Conservation (phyloP, 2,329 filamentous ascomycete genomes). For the Paraphaeosphaeria sporulosa region DNA sequence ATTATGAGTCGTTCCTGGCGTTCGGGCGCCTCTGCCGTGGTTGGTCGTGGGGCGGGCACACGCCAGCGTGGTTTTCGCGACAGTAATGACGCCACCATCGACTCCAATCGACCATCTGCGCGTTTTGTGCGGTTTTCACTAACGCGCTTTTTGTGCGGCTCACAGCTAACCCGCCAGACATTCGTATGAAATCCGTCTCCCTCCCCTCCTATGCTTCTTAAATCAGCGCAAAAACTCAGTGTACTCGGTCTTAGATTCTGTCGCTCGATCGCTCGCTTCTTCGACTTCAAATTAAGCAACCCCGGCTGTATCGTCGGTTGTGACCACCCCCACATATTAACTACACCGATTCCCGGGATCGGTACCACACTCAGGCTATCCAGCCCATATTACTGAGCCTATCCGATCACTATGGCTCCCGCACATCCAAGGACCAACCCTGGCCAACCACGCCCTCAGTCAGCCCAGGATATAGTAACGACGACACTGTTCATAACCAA, state of each 20-base stretch:
- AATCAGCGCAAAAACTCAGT: not conserved
- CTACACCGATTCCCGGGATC: constrained; percentile 18
- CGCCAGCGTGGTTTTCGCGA: constrained; percentile 28
- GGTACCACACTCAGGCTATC: constrained; percentile 14
- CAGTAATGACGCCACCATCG: constrained; percentile 11
- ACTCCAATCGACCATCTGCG: constrained; percentile 17
- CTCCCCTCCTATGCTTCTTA: not conserved
- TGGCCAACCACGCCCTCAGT: constrained; percentile 22
- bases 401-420: constrained; percentile 24
- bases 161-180: constrained; percentile 15
- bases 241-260: constrained; percentile 2
- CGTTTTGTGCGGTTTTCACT: constrained; percentile 31
- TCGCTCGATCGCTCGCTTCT: constrained; percentile 30
- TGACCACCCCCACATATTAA: constrained; percentile 7
- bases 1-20: constrained; percentile 1
- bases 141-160: constrained; percentile 26
- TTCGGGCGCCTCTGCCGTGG: constrained; percentile 4
- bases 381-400: constrained; percentile 26
- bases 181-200: not conserved
- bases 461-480: constrained; percentile 27
- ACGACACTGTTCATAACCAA: constrained; percentile 74
- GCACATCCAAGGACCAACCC: constrained; percentile 11
- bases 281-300: constrained; percentile 30
- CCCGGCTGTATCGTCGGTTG: constrained; percentile 9
- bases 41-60: constrained; percentile 1